Evolutionary conservation across 2,329 filamentous ascomycete species (phyloP), one percentile per base, ranked within the genome.

Genomic region (Eurotiales sp.): DNA sequence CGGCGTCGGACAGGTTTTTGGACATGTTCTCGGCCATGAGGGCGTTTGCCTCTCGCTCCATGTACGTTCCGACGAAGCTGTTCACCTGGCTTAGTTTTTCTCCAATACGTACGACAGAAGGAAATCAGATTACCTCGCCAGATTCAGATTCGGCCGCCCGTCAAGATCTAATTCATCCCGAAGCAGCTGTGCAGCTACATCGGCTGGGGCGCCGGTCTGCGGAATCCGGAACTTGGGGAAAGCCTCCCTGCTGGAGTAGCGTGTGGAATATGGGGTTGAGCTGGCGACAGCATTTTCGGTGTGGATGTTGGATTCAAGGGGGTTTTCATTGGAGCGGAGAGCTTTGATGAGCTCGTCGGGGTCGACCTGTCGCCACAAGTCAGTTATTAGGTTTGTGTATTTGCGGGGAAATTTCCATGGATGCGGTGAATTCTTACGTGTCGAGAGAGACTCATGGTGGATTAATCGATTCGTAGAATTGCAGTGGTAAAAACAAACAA

Each of bases 1-100:
- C 85, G 2, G 83, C 82, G 63, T 88, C 85, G n/a, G 82, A 79
- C 67, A 89, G 74, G 59, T 88, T 88, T 70, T 89, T 88, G 53
- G 78, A 76, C 37, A 88, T 67, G 53, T 88, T 87, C 58, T 87
- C 83, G 17, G 79, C 69, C 76, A 88, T 84, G 39, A 89, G 74
- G 51, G 80, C 71, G 52, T 81, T 76, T 5, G 82, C 85, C 58
- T 86, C 79, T 10, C 77, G 75, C 61, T 88, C 85, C 81, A 87
- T 84, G 61, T 85, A 88, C 1, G 86, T 88, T 32, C 81, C 80
- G 1, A 88, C 85, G 54, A 88, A 88, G 58, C 80, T 81, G 22
- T 21, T 29, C 14, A 22, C n/a, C n/a, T n/a, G n/a, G n/a, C n/a
- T n/a, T n/a, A 12, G 11, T 50, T 19, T 43, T n/a, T 19, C 22